These are phyloP conservation scores for Musa acuminata DNA, from an alignment of 176 grass and related monocot genomes.

Conservation along the genomic window DNA sequence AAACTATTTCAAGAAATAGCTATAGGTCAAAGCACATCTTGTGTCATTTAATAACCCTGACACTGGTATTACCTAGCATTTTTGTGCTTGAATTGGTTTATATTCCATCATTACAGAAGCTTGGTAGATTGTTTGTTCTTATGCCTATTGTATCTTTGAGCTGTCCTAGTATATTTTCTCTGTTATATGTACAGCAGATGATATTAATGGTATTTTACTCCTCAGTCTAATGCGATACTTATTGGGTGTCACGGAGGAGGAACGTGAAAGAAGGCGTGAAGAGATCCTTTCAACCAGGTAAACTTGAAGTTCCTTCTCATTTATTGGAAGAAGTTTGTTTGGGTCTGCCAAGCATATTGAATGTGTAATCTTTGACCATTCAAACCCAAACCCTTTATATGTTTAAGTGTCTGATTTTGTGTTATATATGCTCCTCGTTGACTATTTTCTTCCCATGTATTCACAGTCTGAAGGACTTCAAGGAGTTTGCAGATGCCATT, in stretches of 20 bases:
- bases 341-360: not conserved
- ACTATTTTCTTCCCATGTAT: conserved; percentile 18
- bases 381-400: too few species aligned
- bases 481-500: conserved; percentile 83
- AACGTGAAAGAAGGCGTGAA: conserved; percentile 79
- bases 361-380: too few species aligned
- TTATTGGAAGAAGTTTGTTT: not conserved
- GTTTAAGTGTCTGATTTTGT: not conserved
- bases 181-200: not conserved
- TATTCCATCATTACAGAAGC: too few species aligned
- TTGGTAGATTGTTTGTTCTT: not conserved
- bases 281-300: conserved; percentile 91
- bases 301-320: not conserved
- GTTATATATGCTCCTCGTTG: not conserved
- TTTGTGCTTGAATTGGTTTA: too few species aligned
- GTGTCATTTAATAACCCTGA: too few species aligned
- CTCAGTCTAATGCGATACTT: conserved; percentile 83
- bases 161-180: not conserved
- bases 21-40: too few species aligned
- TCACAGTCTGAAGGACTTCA: conserved; percentile 77
- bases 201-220: not conserved
- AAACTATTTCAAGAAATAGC: too few species aligned
- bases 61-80: too few species aligned
- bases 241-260: conserved; percentile 68
- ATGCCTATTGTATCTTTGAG: not conserved